These are phyloP conservation scores for Novakomyces olei DNA, from an alignment of 805 yeast genomes.

Conservation along the genomic window DNA sequence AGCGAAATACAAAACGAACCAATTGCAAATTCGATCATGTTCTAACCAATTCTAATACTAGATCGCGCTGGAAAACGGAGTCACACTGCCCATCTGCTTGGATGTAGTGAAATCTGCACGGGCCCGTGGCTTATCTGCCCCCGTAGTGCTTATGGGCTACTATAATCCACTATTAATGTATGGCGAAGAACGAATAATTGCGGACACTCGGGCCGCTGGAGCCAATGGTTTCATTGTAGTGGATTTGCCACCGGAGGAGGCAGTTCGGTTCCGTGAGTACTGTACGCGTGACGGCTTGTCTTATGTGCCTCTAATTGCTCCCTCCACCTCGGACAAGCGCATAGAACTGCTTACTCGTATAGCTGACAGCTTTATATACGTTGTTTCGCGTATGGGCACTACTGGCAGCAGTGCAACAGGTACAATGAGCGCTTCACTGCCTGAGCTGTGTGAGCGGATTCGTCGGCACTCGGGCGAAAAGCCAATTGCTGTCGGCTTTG, in stretches of 20 bases:
- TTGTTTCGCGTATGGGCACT: slow-evolving; percentile 93
- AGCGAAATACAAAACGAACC: too few species aligned
- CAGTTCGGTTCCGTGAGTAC: slow-evolving; percentile 55
- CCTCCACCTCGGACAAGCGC: slow-evolving; percentile 84
- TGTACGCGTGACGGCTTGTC: slow-evolving; percentile 45
- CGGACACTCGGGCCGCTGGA: slow-evolving; percentile 66
- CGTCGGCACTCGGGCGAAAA: slow-evolving; percentile 51
- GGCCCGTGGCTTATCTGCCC: slow-evolving; percentile 61
- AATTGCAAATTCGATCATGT: too few species aligned
- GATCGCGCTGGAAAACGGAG: slow-evolving; percentile 68
- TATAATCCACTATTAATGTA: slow-evolving; percentile 79
- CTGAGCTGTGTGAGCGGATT: slow-evolving; percentile 49
- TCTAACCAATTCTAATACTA: too few species aligned
- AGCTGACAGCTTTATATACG: slow-evolving; percentile 90
- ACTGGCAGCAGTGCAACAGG: slow-evolving; percentile 55
- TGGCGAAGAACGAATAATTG: slow-evolving; percentile 68
- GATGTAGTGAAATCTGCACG: slow-evolving; percentile 60
- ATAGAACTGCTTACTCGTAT: slow-evolving; percentile 53
- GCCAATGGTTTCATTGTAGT: slow-evolving; percentile 89
- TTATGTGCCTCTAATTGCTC: slow-evolving; percentile 87
- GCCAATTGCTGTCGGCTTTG: slow-evolving; percentile 91
- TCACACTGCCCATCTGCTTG: slow-evolving; percentile 45
- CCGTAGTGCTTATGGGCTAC: slow-evolving; percentile 90
- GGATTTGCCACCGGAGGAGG: slow-evolving; percentile 96
- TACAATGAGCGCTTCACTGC: slow-evolving; percentile 38